Evolutionary conservation across 345 rosid genomes (phyloP).

Genomic region (Melastoma malabathricum): DNA sequence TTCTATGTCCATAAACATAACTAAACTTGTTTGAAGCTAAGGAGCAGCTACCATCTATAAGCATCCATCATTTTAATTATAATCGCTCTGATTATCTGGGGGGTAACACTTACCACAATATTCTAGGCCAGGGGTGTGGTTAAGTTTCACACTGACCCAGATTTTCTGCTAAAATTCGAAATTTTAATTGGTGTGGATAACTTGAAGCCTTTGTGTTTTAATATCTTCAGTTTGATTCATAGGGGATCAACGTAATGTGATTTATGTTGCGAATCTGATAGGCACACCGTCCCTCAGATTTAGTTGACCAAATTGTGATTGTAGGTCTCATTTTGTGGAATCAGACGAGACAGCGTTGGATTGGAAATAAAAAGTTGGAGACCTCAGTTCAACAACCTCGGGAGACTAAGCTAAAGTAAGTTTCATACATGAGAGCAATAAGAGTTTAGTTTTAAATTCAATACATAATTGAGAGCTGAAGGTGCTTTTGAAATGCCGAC

Average conservation of each 20-base stretch:
- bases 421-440: neutral
- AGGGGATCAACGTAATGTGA: neutral
- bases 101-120: too few relatives aligned
- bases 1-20: neutral
- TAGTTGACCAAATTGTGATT: conserved; percentile 4
- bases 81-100: too few relatives aligned
- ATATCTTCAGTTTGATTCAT: too few relatives aligned
- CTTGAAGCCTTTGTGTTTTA: too few relatives aligned
- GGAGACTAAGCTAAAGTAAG: conserved; percentile 44
- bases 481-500: too few relatives aligned
- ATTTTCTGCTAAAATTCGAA: too few relatives aligned
- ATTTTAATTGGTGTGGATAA: too few relatives aligned
- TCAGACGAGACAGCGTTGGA: conserved; percentile 65
- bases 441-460: neutral
- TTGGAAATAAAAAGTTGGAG: conserved; percentile 34
- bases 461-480: too few relatives aligned
- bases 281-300: neutral
- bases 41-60: too few relatives aligned
- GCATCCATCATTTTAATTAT: too few relatives aligned
- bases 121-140: too few relatives aligned
- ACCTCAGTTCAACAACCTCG: conserved; percentile 19
- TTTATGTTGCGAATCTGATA: neutral
- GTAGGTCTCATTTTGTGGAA: conserved; percentile 73
- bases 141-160: too few relatives aligned
- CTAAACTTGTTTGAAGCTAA: neutral